Conservation (phyloP, 371 early-diverging fungal genomes). For the Mucor circinelloides region DNA sequence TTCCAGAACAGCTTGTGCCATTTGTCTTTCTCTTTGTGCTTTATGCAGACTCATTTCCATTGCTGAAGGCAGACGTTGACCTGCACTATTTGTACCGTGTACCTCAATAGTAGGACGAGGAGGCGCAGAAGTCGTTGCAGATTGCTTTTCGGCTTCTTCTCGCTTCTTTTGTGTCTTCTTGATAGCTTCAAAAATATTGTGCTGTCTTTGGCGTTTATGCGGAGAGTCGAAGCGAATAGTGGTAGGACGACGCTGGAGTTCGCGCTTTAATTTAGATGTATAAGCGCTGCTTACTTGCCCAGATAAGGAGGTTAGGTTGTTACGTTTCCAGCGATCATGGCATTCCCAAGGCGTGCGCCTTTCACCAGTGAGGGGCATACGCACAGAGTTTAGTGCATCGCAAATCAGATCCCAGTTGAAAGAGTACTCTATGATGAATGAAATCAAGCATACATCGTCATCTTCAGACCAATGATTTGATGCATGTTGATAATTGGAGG, state of each 20-base stretch:
- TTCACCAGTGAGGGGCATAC: slow-evolving; percentile 55
- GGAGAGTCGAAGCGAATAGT: slow-evolving; percentile 19
- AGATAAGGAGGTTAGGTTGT: slow-evolving; percentile 44
- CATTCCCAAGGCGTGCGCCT: slow-evolving; percentile 74
- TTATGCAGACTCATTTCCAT: slow-evolving; percentile 75
- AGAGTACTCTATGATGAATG: slow-evolving; percentile 58
- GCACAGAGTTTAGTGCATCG: slow-evolving; percentile 60
- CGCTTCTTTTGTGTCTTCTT: slow-evolving; percentile 51
- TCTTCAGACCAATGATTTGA: slow-evolving; percentile 65
- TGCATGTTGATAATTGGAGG: slow-evolving; percentile 19
- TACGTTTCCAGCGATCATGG: slow-evolving; percentile 55
- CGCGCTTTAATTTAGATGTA: slow-evolving; percentile 12
- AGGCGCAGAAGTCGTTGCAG: slow-evolving; percentile 16
- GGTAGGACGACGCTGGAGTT: slow-evolving; percentile 34
- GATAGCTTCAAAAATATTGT: slow-evolving; percentile 49
- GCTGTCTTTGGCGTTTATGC: slow-evolving; percentile 36
- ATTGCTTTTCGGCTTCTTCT: slow-evolving; percentile 42
- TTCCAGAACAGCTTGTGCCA: slow-evolving; percentile 69
- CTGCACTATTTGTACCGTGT: slow-evolving; percentile 47
- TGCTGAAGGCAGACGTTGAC: slow-evolving; percentile 65
- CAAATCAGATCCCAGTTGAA: slow-evolving; percentile 75
- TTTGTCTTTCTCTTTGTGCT: slow-evolving; percentile 74
- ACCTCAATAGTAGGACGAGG: slow-evolving; percentile 53
- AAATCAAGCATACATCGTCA: slow-evolving; percentile 68
- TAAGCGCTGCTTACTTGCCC: slow-evolving; percentile 45